These are phyloP conservation scores for Xylariaceae sp. DNA, from an alignment of 2,329 filamentous ascomycete genomes.

Conservation along the genomic window DNA sequence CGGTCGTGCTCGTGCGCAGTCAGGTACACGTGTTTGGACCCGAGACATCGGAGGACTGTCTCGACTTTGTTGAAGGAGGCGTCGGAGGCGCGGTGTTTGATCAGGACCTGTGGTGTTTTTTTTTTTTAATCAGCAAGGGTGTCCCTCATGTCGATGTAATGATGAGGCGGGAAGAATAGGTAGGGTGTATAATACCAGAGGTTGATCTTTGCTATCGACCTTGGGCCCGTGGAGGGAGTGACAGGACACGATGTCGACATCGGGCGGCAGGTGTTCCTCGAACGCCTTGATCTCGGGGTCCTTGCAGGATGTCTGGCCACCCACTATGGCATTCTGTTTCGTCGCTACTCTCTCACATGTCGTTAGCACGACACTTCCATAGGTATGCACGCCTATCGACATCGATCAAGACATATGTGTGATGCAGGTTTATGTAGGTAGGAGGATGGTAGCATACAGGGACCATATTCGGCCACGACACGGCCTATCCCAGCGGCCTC, in stretches of 20 bases:
- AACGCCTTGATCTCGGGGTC: conserved; percentile 93
- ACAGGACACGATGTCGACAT: conserved; percentile 91
- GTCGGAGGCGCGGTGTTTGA: conserved; percentile 83
- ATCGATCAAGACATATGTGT: background rate
- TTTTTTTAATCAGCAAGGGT: too few species aligned
- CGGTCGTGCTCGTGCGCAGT: conserved; percentile 85
- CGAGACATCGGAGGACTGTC: conserved; percentile 72
- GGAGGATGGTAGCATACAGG: too few species aligned
- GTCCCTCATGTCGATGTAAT: too few species aligned
- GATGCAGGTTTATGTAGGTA: too few species aligned
- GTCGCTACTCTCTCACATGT: conserved; percentile 62
- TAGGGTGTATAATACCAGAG: conserved; percentile 56
- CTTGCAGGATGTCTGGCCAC: conserved; percentile 97
- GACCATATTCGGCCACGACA: conserved; percentile 83
- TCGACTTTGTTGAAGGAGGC: conserved; percentile 74
- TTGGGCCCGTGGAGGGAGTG: conserved; percentile 94
- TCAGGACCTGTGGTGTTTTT: too few species aligned
- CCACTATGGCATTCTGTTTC: conserved; percentile 90
- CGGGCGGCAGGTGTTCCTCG: conserved; percentile 76
- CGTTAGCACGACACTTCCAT: too few species aligned
- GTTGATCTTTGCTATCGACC: conserved; percentile 83
- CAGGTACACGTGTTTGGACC: conserved; percentile 81
- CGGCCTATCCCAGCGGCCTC: conserved; percentile 85
- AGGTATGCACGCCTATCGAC: too few species aligned
- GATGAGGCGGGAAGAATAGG: too few species aligned